A percentile compares a stretch with the other conserved stretches of the same genome.
Conservation (phyloP, 192 early-diverging fungal genomes). For the Hyaloraphidium curvatum region DNA sequence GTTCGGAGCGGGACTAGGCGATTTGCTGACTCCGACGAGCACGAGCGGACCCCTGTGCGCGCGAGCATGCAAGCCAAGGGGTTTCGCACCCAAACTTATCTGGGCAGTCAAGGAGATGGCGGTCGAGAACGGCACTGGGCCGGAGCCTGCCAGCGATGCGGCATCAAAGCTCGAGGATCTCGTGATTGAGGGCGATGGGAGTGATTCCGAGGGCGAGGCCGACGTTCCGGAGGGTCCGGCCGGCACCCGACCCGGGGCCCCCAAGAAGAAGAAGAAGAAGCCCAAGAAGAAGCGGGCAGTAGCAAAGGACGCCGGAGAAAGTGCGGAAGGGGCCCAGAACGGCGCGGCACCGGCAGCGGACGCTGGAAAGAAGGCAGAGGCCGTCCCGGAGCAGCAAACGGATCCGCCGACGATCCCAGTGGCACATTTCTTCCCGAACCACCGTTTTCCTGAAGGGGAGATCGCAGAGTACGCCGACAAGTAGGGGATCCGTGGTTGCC, state of each 20-base stretch:
- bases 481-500: conserved; percentile 11
- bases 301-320: not conserved
- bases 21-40: no score
- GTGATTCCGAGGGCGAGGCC: conserved; percentile 7
- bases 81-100: no score
- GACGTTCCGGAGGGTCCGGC: not conserved
- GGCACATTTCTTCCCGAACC: conserved; percentile 56
- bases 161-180: no score
- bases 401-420: conserved; percentile 43
- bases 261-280: conserved; percentile 32
- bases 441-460: conserved; percentile 65
- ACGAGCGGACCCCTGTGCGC: no score
- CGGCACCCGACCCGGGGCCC: conserved; percentile 4
- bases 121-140: no score
- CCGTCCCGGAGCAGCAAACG: conserved; percentile 23
- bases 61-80: no score
- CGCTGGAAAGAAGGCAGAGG: conserved; percentile 17
- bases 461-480: conserved; percentile 70
- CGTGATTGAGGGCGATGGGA: conserved; percentile 2
- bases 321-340: not conserved
- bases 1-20: no score
- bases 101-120: no score
- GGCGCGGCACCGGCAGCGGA: not conserved
- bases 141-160: no score
- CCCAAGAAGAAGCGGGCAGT: conserved; percentile 18